A percentile compares a stretch with the other conserved stretches of the same genome.
These are phyloP conservation scores for Nigrospora osmanthi DNA, from an alignment of 2,329 filamentous ascomycete species.

Conservation along the genomic window DNA sequence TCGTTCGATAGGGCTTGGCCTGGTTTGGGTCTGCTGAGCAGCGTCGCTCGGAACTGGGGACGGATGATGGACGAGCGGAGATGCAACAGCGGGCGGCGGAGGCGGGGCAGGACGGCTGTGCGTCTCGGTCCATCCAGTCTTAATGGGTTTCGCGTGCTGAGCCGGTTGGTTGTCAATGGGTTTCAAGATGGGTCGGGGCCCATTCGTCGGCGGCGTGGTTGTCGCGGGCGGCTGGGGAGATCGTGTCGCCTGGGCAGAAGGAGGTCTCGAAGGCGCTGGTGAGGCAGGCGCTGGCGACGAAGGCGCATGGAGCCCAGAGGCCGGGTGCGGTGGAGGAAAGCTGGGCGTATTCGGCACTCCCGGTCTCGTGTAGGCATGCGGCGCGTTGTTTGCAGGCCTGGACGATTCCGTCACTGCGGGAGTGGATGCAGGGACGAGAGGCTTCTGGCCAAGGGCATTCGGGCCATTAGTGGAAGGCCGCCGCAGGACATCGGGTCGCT, in stretches of 20 bases:
- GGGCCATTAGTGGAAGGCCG: constrained; percentile 7
- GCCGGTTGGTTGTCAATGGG: constrained; percentile 1
- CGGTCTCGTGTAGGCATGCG: neutral
- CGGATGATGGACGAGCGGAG: neutral
- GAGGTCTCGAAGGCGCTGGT: neutral
- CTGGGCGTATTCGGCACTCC: too few relatives aligned
- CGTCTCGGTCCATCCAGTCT: neutral
- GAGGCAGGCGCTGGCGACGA: neutral
- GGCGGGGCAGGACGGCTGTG: neutral
- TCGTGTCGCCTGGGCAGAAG: neutral
- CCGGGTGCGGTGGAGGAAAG: too few relatives aligned
- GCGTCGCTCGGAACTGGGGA: neutral
- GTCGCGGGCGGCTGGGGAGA: neutral
- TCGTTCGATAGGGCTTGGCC: too few relatives aligned
- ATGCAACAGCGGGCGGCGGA: neutral
- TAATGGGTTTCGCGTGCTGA: constrained; percentile 1
- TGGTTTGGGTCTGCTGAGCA: neutral
- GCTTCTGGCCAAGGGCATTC: constrained; percentile 9
- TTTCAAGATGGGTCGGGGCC: neutral
- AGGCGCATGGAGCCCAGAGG: too few relatives aligned
- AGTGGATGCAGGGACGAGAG: constrained; percentile 11
- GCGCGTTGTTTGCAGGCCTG: neutral
- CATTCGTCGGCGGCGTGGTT: neutral
- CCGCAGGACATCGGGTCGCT: constrained; percentile 30
- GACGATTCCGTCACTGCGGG: constrained; percentile 14